Evolutionary conservation across 768 basidiomycete genomes (phyloP).

Genomic region (Leucocoprinus sp.): DNA sequence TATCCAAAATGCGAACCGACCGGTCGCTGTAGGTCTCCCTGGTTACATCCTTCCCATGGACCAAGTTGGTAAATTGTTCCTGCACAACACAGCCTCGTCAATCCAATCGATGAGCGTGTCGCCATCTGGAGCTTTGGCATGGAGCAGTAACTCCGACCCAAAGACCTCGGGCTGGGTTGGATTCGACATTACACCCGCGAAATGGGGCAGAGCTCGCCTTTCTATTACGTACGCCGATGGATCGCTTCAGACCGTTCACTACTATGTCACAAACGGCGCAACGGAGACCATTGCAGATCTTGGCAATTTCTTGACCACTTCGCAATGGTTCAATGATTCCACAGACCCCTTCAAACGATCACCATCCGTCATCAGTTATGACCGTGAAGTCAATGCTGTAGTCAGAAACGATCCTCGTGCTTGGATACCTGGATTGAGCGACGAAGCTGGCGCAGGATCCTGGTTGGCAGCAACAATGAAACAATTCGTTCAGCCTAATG

Average conservation of each 20-base stretch:
- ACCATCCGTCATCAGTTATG: conserved; percentile 47
- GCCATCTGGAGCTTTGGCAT: conserved; percentile 39
- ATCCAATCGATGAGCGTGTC: conserved; percentile 35
- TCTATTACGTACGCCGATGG: conserved; percentile 44
- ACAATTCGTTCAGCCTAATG: conserved; percentile 45
- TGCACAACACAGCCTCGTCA: conserved; percentile 30
- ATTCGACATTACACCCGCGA: conserved; percentile 34
- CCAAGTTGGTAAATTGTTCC: conserved; percentile 42
- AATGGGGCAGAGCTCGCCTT: conserved; percentile 42
- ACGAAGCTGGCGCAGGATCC: conserved; percentile 53
- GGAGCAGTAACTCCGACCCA: conserved; percentile 36
- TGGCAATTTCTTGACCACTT: conserved; percentile 45
- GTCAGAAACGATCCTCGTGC: conserved; percentile 45
- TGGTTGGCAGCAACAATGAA: conserved; percentile 52
- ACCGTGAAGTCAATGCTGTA: conserved; percentile 39
- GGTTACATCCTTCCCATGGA: conserved; percentile 45
- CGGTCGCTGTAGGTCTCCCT: conserved; percentile 44
- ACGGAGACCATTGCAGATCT: conserved; percentile 38
- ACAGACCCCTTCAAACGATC: conserved; percentile 46
- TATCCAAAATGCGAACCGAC: conserved; percentile 30
- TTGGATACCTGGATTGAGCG: conserved; percentile 53
- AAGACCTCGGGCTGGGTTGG: conserved; percentile 35
- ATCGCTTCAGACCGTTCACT: conserved; percentile 44
- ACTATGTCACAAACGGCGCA: conserved; percentile 40
- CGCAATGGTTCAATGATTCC: conserved; percentile 43